Conservation (phyloP, 1,284 basidiomycete genomes). For the Cystobasidiaceae sp. region DNA sequence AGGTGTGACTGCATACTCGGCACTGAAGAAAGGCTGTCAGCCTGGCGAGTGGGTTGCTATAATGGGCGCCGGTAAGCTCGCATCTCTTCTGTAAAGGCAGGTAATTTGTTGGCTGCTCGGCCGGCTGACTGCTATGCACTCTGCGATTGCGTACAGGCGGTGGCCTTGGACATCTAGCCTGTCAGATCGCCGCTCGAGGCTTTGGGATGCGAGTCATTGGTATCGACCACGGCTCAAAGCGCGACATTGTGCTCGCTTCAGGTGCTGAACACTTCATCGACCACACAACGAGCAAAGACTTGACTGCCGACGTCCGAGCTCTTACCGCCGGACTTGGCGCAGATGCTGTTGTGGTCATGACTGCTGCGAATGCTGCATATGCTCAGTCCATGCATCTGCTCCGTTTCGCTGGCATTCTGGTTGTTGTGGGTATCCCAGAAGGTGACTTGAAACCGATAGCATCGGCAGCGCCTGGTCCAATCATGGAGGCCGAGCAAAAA, state of each 20-base stretch:
- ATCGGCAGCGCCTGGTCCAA: slow-evolving; percentile 40
- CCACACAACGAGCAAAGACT: slow-evolving; percentile 40
- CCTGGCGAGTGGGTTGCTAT: slow-evolving; percentile 28
- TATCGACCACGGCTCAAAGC: slow-evolving; percentile 43
- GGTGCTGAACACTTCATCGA: slow-evolving; percentile 43
- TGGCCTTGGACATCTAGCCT: slow-evolving; percentile 42
- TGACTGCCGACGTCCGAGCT: slow-evolving; percentile 40
- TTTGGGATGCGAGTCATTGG: slow-evolving; percentile 42
- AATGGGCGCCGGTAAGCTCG: slow-evolving; percentile 18
- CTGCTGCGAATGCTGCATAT: slow-evolving; percentile 40
- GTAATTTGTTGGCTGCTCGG: no score
- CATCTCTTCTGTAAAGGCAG: no score
- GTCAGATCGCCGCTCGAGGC: slow-evolving; percentile 14
- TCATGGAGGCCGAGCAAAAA: slow-evolving; percentile 37
- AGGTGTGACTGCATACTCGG: slow-evolving; percentile 43
- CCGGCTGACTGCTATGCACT: no score
- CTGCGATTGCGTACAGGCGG: no score
- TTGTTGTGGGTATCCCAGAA: background rate
- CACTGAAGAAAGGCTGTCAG: slow-evolving; percentile 41
- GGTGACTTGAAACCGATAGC: slow-evolving; percentile 38
- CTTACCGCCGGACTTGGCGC: slow-evolving; percentile 41
- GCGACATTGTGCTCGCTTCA: slow-evolving; percentile 31
- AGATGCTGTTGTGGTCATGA: slow-evolving; percentile 43
- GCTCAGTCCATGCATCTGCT: slow-evolving; percentile 37
- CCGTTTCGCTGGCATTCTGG: slow-evolving; percentile 1